These are phyloP conservation scores for Alternaria triticimaculans DNA, from an alignment of 2,329 filamentous ascomycete species.

Conservation along the genomic window DNA sequence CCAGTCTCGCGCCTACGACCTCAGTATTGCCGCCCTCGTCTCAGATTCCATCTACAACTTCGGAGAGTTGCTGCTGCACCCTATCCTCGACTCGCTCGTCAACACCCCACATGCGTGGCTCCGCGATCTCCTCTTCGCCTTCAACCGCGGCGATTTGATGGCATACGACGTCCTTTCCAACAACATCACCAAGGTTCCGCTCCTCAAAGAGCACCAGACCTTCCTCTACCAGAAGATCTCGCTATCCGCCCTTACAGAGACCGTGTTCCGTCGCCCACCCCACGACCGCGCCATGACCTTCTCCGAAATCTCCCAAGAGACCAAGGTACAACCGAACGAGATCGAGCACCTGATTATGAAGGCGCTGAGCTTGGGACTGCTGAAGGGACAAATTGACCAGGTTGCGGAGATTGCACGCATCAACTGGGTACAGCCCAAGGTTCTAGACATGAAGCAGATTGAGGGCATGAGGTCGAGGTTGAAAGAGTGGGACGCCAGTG, in stretches of 20 bases:
- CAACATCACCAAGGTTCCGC: constrained; percentile 79
- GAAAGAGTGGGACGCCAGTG: constrained; percentile 93
- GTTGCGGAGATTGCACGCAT: constrained; percentile 93
- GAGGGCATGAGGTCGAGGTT: constrained; percentile 87
- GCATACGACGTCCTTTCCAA: constrained; percentile 84
- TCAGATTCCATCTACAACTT: constrained; percentile 99
- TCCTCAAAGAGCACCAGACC: constrained; percentile 78
- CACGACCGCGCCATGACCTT: constrained; percentile 97
- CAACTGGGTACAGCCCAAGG: constrained; percentile 99
- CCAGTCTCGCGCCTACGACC: constrained; percentile 84
- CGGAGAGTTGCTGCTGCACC: constrained; percentile 96
- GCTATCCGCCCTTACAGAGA: constrained; percentile 92
- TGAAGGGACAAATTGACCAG: constrained; percentile 94
- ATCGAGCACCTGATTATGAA: constrained; percentile 99
- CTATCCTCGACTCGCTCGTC: constrained; percentile 85
- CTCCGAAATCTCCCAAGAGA: constrained; percentile 84
- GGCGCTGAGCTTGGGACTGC: constrained; percentile 88
- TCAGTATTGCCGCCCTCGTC: constrained; percentile 89
- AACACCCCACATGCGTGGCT: constrained; percentile 84
- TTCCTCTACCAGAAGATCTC: constrained; percentile 98
- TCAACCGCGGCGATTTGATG: constrained; percentile 91
- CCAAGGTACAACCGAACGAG: constrained; percentile 86
- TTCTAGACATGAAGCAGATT: constrained; percentile 94
- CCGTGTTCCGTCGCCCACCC: constrained; percentile 92
- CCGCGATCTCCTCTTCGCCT: constrained; percentile 93